Evolutionary conservation across 257 asterid species (phyloP).

Genomic region (Solanum lycopersicoides): DNA sequence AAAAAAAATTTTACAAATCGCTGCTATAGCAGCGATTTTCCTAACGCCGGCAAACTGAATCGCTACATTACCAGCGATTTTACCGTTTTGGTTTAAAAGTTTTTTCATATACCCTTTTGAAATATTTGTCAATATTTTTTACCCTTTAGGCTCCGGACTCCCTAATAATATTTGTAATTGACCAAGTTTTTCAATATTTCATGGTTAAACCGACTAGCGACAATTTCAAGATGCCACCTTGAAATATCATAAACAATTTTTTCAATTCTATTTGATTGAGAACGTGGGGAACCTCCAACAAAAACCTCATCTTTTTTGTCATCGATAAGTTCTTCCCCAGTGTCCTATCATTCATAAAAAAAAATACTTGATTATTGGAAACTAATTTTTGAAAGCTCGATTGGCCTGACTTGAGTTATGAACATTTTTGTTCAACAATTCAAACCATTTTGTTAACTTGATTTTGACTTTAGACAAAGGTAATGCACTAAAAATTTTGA

Average conservation of each 20-base stretch:
- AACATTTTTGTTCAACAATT: neutral
- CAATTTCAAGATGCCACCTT: neutral
- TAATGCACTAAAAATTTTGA: neutral
- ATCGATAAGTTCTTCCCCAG: neutral
- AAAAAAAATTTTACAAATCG: no score
- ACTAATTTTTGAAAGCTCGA: no score
- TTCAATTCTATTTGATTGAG: neutral
- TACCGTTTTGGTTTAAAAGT: no score
- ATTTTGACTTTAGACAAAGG: neutral
- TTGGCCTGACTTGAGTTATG: no score
- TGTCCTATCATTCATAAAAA: neutral
- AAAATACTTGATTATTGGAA: no score
- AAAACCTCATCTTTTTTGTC: neutral
- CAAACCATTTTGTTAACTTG: neutral
- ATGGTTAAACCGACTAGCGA: neutral
- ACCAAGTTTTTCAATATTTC: neutral
- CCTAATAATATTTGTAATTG: no score
- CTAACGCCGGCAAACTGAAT: no score
- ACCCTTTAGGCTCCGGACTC: no score
- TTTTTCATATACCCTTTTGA: no score
- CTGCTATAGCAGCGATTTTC: no score
- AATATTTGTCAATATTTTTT: no score
- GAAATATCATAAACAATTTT: neutral
- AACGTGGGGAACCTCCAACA: neutral
- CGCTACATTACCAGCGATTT: no score